Evolutionary conservation across 805 yeast species (phyloP), one percentile per base, ranked within the genome.

Genomic region (Brettanomyces naardenensis): DNA sequence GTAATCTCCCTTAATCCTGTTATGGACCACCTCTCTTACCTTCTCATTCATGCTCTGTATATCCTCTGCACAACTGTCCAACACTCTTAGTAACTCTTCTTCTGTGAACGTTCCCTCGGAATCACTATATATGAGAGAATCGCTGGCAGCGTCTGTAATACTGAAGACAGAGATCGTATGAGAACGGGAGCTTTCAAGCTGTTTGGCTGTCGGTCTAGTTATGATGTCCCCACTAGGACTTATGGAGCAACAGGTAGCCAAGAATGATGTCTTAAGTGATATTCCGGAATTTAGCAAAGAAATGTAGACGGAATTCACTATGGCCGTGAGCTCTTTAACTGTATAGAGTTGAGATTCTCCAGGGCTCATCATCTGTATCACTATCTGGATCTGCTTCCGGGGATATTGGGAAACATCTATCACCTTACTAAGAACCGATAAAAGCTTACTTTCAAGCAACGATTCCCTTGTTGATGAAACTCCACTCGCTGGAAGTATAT

Each of bases 211-310:
- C 1, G 92, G 90, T 35, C 66, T 61, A 2, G 62, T 35, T 9
- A 65, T 48, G 4, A 69, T 36, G 3, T 61, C 52, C 19, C 59
- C 56, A 10, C 38, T 21, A 1, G 48, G 47, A 5, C 30, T 36
- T 4, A 46, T 42, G 6, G 42, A 33, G 35, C 77, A 54, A 4
- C 77, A 62, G 0, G 72, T 61, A 14, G 88, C 74, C 0, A 75
- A 69, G 48, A 80, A 78, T 1, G 88, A 72, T n/a, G 71, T 60
- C 34, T 67, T 64, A 38, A 90, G 58, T 0, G 87, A 80, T 15
- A 89, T 68, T 33, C 85, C 87, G 5, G 95, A 82, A 56, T 88
- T 90, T 1, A 88, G 56, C 31, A 90, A 67, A 0, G 97, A 95
- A 44, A 84, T 59, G 44, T 68, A 78, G 2, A 79, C 62, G 3